A percentile compares a stretch with the other conserved stretches of the same genome.
Conservation (phyloP, 129 eudicot genomes). For the Glebionis coronaria region DNA sequence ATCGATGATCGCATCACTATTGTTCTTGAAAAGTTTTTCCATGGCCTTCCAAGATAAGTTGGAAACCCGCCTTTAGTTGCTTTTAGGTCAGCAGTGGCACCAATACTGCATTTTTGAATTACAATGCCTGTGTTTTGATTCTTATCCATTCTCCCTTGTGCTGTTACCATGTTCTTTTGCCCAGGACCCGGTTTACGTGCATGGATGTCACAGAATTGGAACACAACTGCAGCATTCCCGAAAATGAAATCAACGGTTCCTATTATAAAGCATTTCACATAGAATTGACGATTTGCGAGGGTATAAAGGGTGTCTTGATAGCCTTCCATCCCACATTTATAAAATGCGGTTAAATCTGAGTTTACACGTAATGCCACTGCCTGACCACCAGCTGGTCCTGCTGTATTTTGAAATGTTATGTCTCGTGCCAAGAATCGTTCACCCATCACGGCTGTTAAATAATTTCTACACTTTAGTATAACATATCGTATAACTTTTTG, state of each 20-base stretch:
- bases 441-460: slow-evolving; percentile 44
- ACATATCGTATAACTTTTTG: not conserved
- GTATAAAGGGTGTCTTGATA: slow-evolving; percentile 73
- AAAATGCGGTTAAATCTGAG: slow-evolving; percentile 46
- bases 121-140: slow-evolving; percentile 53
- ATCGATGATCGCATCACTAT: slow-evolving; percentile 45
- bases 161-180: slow-evolving; percentile 54
- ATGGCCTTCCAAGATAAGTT: slow-evolving; percentile 58
- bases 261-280: slow-evolving; percentile 28
- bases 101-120: slow-evolving; percentile 47
- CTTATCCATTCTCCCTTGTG: slow-evolving; percentile 52
- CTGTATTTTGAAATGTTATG: slow-evolving; percentile 48
- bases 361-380: slow-evolving; percentile 70
- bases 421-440: slow-evolving; percentile 50
- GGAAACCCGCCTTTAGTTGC: slow-evolving; percentile 19
- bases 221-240: slow-evolving; percentile 57
- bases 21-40: slow-evolving; percentile 57
- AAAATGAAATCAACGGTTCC: slow-evolving; percentile 60
- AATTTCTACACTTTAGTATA: no score
- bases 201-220: slow-evolving; percentile 41
- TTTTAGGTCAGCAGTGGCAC: slow-evolving; percentile 40
- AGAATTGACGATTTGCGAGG: slow-evolving; percentile 57
- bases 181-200: slow-evolving; percentile 34
- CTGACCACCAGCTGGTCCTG: slow-evolving; percentile 53
- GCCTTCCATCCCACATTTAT: slow-evolving; percentile 42